Evolutionary conservation across 352 stramenopile genomes (phyloP).

Genomic region (Phytophthora cactorum): DNA sequence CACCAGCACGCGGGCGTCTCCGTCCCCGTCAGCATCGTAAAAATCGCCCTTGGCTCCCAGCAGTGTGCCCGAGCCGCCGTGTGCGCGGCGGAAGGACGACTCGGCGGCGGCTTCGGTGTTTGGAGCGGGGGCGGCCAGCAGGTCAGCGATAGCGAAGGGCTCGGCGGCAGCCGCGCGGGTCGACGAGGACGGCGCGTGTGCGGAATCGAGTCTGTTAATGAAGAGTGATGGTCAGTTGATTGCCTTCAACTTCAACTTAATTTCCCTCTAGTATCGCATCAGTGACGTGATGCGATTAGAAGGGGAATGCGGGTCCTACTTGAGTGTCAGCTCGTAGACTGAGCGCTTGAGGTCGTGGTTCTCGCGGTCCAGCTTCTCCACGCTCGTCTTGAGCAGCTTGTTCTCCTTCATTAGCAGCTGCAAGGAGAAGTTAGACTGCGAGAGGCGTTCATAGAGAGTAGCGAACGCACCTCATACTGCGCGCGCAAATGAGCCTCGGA

Average conservation of each 20-base stretch:
- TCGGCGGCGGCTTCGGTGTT: constrained; percentile 42
- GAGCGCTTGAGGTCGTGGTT: constrained; percentile 92
- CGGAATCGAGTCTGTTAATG: constrained; percentile 66
- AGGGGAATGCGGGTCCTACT: constrained; percentile 44
- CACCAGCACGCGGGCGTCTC: constrained; percentile 74
- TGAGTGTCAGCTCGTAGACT: constrained; percentile 91
- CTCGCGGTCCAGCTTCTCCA: constrained; percentile 87
- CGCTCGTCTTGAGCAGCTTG: constrained; percentile 80
- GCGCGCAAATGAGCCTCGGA: constrained; percentile 82
- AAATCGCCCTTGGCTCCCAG: constrained; percentile 63
- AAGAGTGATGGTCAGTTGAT: constrained; percentile 34
- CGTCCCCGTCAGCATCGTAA: constrained; percentile 55
- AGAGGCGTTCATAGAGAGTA: background rate
- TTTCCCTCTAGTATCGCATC: background rate
- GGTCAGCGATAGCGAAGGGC: constrained; percentile 76
- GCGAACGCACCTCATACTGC: constrained; percentile 75
- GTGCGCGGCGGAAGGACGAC: constrained; percentile 46
- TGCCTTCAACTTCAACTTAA: constrained; percentile 23
- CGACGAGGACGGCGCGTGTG: constrained; percentile 39
- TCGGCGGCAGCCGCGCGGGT: constrained; percentile 40
- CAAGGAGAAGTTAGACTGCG: background rate
- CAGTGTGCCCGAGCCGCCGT: constrained; percentile 38
- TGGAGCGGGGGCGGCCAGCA: constrained; percentile 53
- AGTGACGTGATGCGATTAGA: constrained; percentile 9
- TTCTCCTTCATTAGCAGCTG: constrained; percentile 86